Conservation (phyloP, 139 green algal species). For the Tetradesmus obliquus region DNA sequence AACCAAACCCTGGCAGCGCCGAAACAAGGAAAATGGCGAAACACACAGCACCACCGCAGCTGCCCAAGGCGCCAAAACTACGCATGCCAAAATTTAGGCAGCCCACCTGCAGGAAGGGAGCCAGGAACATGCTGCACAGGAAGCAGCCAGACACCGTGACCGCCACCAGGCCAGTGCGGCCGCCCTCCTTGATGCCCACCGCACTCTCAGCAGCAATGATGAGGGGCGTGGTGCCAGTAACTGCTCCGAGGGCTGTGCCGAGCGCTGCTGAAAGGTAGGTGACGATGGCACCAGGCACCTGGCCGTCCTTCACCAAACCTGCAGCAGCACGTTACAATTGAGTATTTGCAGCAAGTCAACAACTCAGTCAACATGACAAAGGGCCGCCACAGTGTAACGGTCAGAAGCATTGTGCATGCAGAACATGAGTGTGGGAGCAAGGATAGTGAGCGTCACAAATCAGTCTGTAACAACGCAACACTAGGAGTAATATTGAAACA, state of each 20-base stretch:
- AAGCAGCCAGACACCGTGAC: slow-evolving; percentile 58
- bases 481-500: not conserved
- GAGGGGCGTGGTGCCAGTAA: slow-evolving; percentile 59
- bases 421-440: too few relatives aligned
- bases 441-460: too few relatives aligned
- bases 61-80: too few relatives aligned
- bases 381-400: not conserved
- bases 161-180: slow-evolving; percentile 60
- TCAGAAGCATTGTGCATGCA: not conserved
- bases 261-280: slow-evolving; percentile 51
- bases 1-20: too few relatives aligned
- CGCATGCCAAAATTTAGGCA: too few relatives aligned
- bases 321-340: not conserved
- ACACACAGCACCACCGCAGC: too few relatives aligned
- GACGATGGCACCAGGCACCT: slow-evolving; percentile 46
- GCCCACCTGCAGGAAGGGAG: slow-evolving; percentile 53
- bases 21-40: too few relatives aligned
- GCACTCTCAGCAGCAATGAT: slow-evolving; percentile 66
- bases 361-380: too few relatives aligned
- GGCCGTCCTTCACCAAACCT: slow-evolving; percentile 47
- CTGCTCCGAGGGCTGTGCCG: slow-evolving; percentile 48
- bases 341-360: not conserved
- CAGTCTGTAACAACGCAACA: not conserved
- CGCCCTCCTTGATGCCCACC: slow-evolving; percentile 68
- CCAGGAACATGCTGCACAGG: slow-evolving; percentile 51